These are phyloP conservation scores for Solanum neorickii DNA, from an alignment of 257 asterid genomes.

Conservation along the genomic window DNA sequence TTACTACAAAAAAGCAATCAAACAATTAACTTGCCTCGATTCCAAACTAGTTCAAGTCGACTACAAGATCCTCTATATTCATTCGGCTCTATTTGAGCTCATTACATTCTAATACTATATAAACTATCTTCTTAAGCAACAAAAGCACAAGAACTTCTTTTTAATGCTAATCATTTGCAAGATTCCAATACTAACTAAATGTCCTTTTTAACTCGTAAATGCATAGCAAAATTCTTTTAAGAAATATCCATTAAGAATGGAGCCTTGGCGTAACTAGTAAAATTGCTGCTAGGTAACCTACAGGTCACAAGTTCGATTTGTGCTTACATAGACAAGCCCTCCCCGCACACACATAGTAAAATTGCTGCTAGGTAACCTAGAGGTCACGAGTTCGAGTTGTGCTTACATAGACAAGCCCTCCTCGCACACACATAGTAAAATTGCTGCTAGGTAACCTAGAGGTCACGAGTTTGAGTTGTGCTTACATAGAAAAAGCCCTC, in stretches of 20 bases:
- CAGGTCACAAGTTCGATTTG: too few relatives aligned
- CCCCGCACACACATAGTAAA: too few relatives aligned
- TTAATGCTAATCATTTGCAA: not conserved
- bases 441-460: too few relatives aligned
- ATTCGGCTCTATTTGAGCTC: not conserved
- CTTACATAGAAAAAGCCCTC: too few relatives aligned
- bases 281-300: not conserved
- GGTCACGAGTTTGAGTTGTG: too few relatives aligned
- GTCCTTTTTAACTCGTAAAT: not conserved
- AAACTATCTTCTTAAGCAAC: not conserved
- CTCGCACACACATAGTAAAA: too few relatives aligned
- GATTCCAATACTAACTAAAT: not conserved
- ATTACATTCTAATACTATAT: too few relatives aligned
- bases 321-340: too few relatives aligned
- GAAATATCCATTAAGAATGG: not conserved
- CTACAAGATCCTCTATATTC: not conserved
- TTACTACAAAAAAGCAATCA: not conserved
- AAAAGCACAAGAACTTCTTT: not conserved
- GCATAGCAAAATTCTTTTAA: not conserved
- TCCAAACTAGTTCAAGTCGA: not conserved
- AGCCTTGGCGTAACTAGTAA: not conserved
- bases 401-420: too few relatives aligned
- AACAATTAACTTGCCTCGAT: not conserved
- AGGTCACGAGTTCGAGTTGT: too few relatives aligned
- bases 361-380: too few relatives aligned